These are phyloP conservation scores for Cicer yamashitae DNA, from an alignment of 306 rosid genomes.

Conservation along the genomic window DNA sequence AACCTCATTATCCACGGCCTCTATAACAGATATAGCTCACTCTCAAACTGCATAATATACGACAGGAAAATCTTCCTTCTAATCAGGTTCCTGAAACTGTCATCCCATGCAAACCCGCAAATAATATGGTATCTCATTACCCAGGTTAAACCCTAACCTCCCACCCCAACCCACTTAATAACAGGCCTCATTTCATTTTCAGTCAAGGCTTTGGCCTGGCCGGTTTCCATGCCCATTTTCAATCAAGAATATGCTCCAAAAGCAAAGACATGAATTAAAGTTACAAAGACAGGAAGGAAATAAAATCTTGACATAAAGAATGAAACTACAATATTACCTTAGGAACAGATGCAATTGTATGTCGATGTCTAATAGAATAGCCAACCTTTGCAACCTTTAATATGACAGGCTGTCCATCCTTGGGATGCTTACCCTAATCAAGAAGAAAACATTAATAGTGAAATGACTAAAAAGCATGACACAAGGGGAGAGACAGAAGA, in stretches of 20 bases:
- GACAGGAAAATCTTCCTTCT: too few species aligned
- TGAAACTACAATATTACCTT: conserved; percentile 60
- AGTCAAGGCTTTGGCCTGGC: background rate
- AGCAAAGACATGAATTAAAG: background rate
- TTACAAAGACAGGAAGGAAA: conserved; percentile 20
- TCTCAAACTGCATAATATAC: too few species aligned
- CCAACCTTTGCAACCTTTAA: conserved; percentile 69
- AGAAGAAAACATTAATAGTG: conserved; percentile 41
- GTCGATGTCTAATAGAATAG: conserved; percentile 67
- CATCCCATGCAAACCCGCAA: background rate
- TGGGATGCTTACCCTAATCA: conserved; percentile 83
- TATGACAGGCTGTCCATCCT: conserved; percentile 76
- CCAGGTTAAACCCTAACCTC: background rate
- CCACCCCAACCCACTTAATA: background rate
- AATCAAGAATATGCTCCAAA: conserved; percentile 25
- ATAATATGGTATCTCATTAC: background rate
- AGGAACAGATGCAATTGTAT: conserved; percentile 59
- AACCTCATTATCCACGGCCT: too few species aligned
- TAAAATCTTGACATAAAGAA: conserved; percentile 10
- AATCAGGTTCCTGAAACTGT: background rate
- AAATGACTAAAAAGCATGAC: conserved; percentile 15
- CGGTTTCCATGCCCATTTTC: background rate
- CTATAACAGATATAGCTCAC: too few species aligned
- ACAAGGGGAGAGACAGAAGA: background rate
- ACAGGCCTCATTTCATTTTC: background rate